These are phyloP conservation scores for Neltuma alba DNA, from an alignment of 306 rosid species.

Conservation along the genomic window DNA sequence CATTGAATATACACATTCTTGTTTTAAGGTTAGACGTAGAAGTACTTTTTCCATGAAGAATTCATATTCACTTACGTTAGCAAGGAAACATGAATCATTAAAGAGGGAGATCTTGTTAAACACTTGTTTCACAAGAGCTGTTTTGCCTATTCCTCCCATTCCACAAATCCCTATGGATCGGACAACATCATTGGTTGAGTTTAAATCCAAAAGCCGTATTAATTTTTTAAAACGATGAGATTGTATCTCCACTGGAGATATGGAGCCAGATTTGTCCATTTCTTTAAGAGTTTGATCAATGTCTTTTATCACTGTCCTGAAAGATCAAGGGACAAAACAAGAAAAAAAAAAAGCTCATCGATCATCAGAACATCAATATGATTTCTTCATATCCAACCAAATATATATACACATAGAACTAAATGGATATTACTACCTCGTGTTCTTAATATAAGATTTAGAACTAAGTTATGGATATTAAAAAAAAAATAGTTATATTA, in stretches of 20 bases:
- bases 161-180: neutral
- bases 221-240: neutral
- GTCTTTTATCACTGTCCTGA: neutral
- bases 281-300: neutral
- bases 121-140: neutral
- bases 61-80: neutral
- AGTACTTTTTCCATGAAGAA: neutral
- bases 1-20: neutral
- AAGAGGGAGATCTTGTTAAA: neutral
- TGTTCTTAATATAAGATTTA: too few species aligned
- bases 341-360: too few species aligned
- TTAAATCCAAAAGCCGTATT: neutral
- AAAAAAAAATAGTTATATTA: too few species aligned
- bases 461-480: too few species aligned
- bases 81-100: neutral
- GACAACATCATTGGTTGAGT: neutral
- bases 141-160: neutral
- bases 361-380: too few species aligned
- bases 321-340: too few species aligned
- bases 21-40: neutral
- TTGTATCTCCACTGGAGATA: neutral
- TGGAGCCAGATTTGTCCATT: neutral
- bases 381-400: too few species aligned
- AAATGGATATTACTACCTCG: too few species aligned
- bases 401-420: too few species aligned